phyloP scores from a whole-genome alignment of 2,329 filamentous ascomycete genomes.

The Endocalyx cinctus region DNA sequence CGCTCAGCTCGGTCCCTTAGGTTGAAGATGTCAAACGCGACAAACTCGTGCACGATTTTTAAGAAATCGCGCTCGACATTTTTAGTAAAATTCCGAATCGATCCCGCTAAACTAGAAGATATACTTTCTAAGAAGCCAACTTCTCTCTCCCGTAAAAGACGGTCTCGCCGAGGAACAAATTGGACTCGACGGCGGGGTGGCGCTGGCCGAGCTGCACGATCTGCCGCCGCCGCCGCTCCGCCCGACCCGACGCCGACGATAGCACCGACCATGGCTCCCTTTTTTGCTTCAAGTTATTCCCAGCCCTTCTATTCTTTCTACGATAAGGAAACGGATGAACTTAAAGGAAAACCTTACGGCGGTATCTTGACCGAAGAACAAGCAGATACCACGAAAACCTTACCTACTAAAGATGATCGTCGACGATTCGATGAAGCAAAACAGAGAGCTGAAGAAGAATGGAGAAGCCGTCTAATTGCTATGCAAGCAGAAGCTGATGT shows the following conservation, averaged over 20 bases:
- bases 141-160: constrained; percentile 52
- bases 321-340: constrained; percentile 83
- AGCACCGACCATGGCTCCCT: constrained; percentile 56
- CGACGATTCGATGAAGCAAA: constrained; percentile 86
- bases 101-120: constrained; percentile 53
- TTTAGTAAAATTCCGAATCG: constrained; percentile 54
- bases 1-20: constrained; percentile 56
- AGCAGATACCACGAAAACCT: constrained; percentile 84
- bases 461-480: constrained; percentile 62
- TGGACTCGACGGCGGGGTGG: no score
- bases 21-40: constrained; percentile 40
- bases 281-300: constrained; percentile 57
- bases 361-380: constrained; percentile 86
- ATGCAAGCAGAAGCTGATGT: constrained; percentile 61
- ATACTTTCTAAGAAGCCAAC: constrained; percentile 57
- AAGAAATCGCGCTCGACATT: constrained; percentile 38
- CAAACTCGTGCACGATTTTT: constrained; percentile 37
- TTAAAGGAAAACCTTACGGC: constrained; percentile 90
- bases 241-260: constrained; percentile 38
- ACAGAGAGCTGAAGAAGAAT: constrained; percentile 86
- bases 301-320: constrained; percentile 85
- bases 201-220: constrained; percentile 27
- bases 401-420: constrained; percentile 75
- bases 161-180: constrained; percentile 31
- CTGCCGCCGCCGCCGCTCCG: constrained; percentile 26